Evolutionary conservation across 2,329 filamentous ascomycete genomes (phyloP), one percentile per base, ranked within the genome.

Genomic region (Colletotrichum cuscutae): DNA sequence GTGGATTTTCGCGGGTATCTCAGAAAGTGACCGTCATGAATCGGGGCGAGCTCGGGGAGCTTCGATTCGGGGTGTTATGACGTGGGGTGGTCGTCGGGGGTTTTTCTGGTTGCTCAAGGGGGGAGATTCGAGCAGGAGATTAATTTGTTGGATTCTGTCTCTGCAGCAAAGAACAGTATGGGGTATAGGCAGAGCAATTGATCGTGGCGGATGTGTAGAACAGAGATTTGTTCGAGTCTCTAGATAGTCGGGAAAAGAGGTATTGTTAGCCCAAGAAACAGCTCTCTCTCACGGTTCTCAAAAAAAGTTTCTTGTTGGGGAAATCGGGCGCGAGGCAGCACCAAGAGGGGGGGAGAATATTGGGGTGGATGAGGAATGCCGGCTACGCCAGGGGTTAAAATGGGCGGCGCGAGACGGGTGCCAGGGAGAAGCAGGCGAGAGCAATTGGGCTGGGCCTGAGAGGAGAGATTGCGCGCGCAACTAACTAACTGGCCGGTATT

Each of bases 11-110:
- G 67, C 63, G 73, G 73, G 71, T 73, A 74, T 75, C 71, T 75
- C 46, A 74, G 57, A 65, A 37, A 53, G 70, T 62, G 71, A 68
- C 67, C 73, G 73, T 75, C 73, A 75, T 75, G 71, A 74, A 74
- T 69, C 52, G 54, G 42, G 64, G 60, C 63, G 58, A 54, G 68
- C 68, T 73, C 70, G 8, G 24, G 71, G 73, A 75, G 71, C 71
- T 71, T 56, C 59, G 30, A 54, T 60, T 60, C 66, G 70, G 42
- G 26, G 26, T 53, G 32, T 12, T 64, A 46, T 35, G 42, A 46
- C 65, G 46, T 60, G 58, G 15, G 42, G 37, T 42, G 42, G 19
- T n/a, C 19, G 53, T 54, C 30, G 59, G n/a, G 52, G 63, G 24
- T 54, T 30, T 22, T 22, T n/a, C 3, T 15, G 30, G 37, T 58